phyloP scores from a whole-genome alignment of 106 monocot genomes.

The Acorus gramineus region DNA sequence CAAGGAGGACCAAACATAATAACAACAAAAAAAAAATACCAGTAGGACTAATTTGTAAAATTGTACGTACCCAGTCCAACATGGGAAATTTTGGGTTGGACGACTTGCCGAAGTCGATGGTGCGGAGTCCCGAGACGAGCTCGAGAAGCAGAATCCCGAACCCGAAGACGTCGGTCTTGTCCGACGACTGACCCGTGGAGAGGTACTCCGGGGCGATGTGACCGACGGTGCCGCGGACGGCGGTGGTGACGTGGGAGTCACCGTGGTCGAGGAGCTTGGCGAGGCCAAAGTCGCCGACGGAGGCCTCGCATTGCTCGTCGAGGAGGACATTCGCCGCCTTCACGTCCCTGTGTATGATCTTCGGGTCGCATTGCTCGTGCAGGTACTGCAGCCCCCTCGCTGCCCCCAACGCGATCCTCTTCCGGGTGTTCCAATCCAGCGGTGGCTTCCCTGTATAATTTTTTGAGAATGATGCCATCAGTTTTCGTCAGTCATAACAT shows the following conservation, averaged over 20 bases:
- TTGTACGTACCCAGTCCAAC: constrained; percentile 12
- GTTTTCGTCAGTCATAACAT: too few relatives aligned
- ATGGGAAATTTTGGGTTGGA: constrained; percentile 9
- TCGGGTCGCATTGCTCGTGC: constrained; percentile 44
- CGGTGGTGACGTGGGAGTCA: constrained; percentile 37
- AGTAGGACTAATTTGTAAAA: too few relatives aligned
- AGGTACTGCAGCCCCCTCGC: constrained; percentile 36
- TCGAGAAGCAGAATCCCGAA: constrained; percentile 21
- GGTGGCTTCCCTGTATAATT: constrained; percentile 22
- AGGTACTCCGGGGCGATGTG: constrained; percentile 33
- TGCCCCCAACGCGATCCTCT: constrained; percentile 41
- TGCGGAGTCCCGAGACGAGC: constrained; percentile 15
- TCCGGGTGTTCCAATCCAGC: constrained; percentile 39
- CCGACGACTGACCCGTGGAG: constrained; percentile 21
- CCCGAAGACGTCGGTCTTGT: constrained; percentile 24
- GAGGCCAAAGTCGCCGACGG: constrained; percentile 41
- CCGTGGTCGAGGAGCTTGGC: constrained; percentile 38
- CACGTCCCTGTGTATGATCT: constrained; percentile 44
- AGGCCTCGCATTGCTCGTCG: constrained; percentile 33
- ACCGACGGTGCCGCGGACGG: constrained; percentile 36
- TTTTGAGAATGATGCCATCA: too few relatives aligned
- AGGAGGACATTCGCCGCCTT: constrained; percentile 50
- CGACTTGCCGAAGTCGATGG: constrained; percentile 14
- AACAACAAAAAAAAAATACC: too few relatives aligned
- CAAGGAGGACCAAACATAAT: too few relatives aligned